A percentile compares a stretch with the other conserved stretches of the same genome.
Evolutionary conservation across 2,329 filamentous ascomycete species (phyloP).

Genomic region (Fusarium keratoplasticum): DNA sequence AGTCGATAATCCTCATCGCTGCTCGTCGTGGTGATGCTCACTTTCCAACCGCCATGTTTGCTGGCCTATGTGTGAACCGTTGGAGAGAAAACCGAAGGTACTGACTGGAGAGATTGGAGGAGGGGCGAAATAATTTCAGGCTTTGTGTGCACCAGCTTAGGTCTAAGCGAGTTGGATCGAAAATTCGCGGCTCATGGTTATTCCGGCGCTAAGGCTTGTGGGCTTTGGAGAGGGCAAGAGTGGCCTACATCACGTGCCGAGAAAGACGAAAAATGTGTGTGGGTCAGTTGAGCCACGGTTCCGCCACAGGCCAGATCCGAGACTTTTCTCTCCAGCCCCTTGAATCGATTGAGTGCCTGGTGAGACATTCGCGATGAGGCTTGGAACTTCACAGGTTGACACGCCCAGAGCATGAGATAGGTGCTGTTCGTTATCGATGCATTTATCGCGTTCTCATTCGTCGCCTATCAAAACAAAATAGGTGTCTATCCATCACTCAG

Average conservation of each 20-base stretch:
- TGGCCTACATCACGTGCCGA: slow-evolving; percentile 34
- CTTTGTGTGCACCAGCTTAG: slow-evolving; percentile 55
- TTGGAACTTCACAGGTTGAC: not conserved
- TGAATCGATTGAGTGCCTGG: not conserved
- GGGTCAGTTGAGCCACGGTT: not conserved
- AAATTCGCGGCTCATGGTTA: slow-evolving; percentile 44
- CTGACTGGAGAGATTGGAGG: slow-evolving; percentile 56
- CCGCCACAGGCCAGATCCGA: slow-evolving; percentile 3
- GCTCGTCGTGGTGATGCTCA: slow-evolving; percentile 51
- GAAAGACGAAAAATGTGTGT: not conserved
- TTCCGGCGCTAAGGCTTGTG: slow-evolving; percentile 43
- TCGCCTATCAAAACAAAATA: not conserved
- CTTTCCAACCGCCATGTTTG: slow-evolving; percentile 73
- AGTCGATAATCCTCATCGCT: slow-evolving; percentile 29
- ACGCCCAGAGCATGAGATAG: not conserved
- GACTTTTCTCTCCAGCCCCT: not conserved
- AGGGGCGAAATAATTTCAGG: slow-evolving; percentile 56
- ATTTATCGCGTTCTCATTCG: not conserved
- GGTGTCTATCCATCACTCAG: not conserved
- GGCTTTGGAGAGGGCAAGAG: slow-evolving; percentile 30
- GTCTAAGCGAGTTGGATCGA: slow-evolving; percentile 52
- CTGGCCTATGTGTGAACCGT: slow-evolving; percentile 59
- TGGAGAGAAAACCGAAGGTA: slow-evolving; percentile 58
- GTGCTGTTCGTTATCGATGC: not conserved
- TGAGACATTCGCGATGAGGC: not conserved